A percentile compares a stretch with the other conserved stretches of the same genome.
phyloP scores from a whole-genome alignment of 495 filamentous ascomycete genomes.

The Xylaria castorea region DNA sequence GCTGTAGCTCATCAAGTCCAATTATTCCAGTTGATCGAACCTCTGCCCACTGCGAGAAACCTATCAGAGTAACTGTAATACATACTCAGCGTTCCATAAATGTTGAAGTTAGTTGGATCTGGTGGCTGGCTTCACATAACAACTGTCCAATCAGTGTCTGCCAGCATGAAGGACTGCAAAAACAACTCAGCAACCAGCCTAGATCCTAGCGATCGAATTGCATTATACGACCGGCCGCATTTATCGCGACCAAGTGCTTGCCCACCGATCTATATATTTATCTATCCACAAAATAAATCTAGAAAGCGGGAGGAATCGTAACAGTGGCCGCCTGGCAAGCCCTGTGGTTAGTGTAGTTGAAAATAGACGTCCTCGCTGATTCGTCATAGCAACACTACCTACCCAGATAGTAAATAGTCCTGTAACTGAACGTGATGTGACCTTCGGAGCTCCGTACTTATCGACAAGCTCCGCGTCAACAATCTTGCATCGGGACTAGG shows the following conservation, averaged over 20 bases:
- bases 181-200: constrained; percentile 26
- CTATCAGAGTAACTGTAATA: constrained; percentile 17
- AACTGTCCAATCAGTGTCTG: constrained; percentile 24
- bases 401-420: neutral
- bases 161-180: constrained; percentile 28
- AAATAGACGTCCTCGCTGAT: neutral
- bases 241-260: constrained; percentile 17
- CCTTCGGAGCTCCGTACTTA: neutral
- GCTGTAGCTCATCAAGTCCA: neutral
- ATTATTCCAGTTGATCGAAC: constrained; percentile 12
- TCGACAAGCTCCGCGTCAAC: constrained; percentile 1
- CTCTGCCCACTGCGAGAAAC: constrained; percentile 11
- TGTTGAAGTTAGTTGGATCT: constrained; percentile 9
- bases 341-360: neutral
- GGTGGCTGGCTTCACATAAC: constrained; percentile 25
- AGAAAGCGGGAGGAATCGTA: constrained; percentile 3
- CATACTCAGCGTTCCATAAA: constrained; percentile 15
- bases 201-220: constrained; percentile 16
- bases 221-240: constrained; percentile 18
- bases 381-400: neutral
- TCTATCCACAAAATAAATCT: neutral
- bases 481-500: neutral
- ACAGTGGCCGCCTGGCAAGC: neutral
- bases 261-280: constrained; percentile 3
- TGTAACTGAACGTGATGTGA: neutral